Base-by-base conservation (phyloP, 495 filamentous ascomycete genomes). In the Aspergillus carlsbadensis region DNA sequence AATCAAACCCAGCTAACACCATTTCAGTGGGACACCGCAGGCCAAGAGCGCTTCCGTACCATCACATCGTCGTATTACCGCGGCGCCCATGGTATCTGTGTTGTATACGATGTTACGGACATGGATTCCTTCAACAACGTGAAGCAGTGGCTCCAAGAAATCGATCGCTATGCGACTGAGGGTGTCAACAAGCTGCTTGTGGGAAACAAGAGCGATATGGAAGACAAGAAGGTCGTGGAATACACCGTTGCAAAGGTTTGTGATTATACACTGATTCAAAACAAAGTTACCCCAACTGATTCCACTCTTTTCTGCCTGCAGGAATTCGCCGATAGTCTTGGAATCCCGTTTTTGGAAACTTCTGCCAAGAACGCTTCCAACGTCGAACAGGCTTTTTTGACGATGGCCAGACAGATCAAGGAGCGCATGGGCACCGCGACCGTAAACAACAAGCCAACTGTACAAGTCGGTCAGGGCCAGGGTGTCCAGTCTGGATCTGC, bases 61-160 rank as follows among this genome's bases (percentile, higher is more conserved):
- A 98, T 98, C 79, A 98, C 95, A 51, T 97, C 93, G 18, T 98
- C 95, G 52, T 98, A 98, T 85, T 98, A 98, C 81, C 89, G 94
- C 70, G 94, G 87, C 61, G 94, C 94, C 63, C 95, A 98, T 73
- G 94, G 94, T 64, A 98, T 98, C 78, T 98, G 94, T 76, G 94
- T 98, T 51, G 94, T 98, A 69, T 98, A 97, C 81, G 94, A 98
- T 85, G 95, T 98, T 69, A 98, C 94, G 40, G 95, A 98, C 71
- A 98, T 97, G 95, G 95, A 98, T 76, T 95, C 90, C 40, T 98
- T 98, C 90, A 98, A 98, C 84, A 98, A 98, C 78, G 95, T 98
- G 64, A 97, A 98, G 88, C 95, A 98, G 81, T 98, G 94, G 94
- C 87, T 98, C 56, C 95, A 98, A 72, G 95, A 98, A 78, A 98